Evolutionary conservation across 805 yeast genomes (phyloP).

Genomic region (Monosporozyma unispora): DNA sequence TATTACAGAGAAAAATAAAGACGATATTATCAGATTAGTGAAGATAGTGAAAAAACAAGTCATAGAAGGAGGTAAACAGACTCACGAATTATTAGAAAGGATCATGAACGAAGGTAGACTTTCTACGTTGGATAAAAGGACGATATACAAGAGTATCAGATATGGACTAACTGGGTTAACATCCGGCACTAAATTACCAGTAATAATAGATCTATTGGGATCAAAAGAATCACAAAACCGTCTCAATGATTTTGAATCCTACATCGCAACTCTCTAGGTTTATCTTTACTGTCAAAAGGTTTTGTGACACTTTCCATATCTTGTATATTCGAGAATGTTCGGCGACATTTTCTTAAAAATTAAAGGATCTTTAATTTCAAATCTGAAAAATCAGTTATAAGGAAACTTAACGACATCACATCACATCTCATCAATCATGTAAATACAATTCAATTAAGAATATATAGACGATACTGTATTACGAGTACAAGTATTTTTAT

Average conservation of each 20-base stretch:
- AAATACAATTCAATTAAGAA: neutral
- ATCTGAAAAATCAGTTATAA: neutral
- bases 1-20: neutral
- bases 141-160: constrained; percentile 50
- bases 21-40: neutral
- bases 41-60: neutral
- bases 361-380: neutral
- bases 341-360: neutral
- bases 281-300: too few species aligned
- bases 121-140: constrained; percentile 20
- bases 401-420: neutral
- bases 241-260: constrained; percentile 6
- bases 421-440: neutral
- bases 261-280: neutral
- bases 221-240: constrained; percentile 27
- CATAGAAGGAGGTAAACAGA: neutral
- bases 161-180: constrained; percentile 61
- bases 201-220: constrained; percentile 49
- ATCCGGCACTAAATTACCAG: constrained; percentile 62
- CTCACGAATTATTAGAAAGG: neutral
- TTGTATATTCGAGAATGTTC: neutral
- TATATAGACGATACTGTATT: too few species aligned
- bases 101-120: neutral
- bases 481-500: too few species aligned
- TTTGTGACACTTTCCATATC: neutral